Conservation (phyloP, 140 eudicot species). For the Ambrosia hybrid region DNA sequence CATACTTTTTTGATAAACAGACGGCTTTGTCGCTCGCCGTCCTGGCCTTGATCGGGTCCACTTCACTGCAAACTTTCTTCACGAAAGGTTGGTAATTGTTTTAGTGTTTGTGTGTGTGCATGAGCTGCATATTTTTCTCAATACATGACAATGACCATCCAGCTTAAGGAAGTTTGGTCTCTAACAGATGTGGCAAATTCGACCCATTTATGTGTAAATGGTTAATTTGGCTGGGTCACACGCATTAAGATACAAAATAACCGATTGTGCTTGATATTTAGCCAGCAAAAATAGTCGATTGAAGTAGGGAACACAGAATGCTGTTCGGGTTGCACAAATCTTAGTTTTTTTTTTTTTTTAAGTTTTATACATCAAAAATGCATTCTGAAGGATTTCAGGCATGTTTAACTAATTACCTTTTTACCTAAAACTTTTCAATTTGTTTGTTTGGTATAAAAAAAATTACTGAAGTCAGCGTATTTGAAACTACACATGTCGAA, state of each 20-base stretch:
- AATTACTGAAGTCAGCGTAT: background rate
- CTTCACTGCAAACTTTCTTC: slow-evolving; percentile 47
- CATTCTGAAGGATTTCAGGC: background rate
- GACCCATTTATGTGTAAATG: too few species aligned
- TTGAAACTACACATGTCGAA: background rate
- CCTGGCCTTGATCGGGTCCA: slow-evolving; percentile 50
- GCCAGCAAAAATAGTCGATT: too few species aligned
- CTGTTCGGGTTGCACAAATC: too few species aligned
- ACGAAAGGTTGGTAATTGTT: slow-evolving; percentile 40
- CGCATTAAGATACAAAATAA: too few species aligned
- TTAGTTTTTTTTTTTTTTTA: background rate
- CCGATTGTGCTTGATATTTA: too few species aligned
- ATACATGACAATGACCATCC: background rate
- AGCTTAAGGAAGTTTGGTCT: background rate
- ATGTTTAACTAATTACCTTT: background rate
- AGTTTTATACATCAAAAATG: background rate
- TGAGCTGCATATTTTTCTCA: background rate
- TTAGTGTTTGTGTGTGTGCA: background rate
- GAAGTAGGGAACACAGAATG: too few species aligned
- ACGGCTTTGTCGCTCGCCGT: slow-evolving; percentile 38
- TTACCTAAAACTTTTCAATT: background rate
- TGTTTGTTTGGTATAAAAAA: background rate
- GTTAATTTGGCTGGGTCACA: too few species aligned
- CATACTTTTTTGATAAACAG: slow-evolving; percentile 33
- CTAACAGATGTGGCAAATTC: background rate